Conservation (phyloP, 345 rosid genomes). For the Pelargonium nanum region DNA sequence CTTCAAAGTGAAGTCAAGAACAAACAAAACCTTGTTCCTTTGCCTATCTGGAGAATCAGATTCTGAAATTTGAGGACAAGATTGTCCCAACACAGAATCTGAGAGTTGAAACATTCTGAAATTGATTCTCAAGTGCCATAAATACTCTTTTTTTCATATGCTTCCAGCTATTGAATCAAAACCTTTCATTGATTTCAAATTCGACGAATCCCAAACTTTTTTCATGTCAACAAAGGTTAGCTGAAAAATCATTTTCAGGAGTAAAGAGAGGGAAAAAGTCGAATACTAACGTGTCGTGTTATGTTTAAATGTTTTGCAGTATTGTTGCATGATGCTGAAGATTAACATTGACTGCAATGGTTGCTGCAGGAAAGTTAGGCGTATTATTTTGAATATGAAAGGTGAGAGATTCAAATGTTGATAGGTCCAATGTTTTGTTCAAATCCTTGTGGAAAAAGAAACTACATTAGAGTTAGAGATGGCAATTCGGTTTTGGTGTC, state of each 20-base stretch:
- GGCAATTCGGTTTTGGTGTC: too few species aligned
- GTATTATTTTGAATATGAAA: slow-evolving; percentile 55
- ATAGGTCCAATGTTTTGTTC: too few species aligned
- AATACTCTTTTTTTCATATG: neutral
- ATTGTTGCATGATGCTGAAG: slow-evolving; percentile 51
- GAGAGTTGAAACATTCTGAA: neutral
- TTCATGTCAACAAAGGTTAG: slow-evolving; percentile 23
- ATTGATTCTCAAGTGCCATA: neutral
- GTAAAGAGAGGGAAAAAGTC: neutral
- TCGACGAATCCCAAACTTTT: slow-evolving; percentile 9
- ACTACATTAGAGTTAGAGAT: too few species aligned
- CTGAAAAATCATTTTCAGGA: neutral
- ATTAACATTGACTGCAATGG: slow-evolving; percentile 67
- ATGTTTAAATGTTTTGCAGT: slow-evolving; percentile 19
- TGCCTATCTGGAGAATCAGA: neutral
- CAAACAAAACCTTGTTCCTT: neutral
- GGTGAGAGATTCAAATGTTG: slow-evolving; percentile 21
- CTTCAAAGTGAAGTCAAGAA: neutral
- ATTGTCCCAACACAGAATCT: too few species aligned
- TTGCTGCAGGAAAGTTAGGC: slow-evolving; percentile 62
- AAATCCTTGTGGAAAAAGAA: too few species aligned
- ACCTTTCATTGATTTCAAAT: neutral
- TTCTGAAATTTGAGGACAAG: neutral
- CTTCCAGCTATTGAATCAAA: neutral
- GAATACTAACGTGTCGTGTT: neutral